These are phyloP conservation scores for Fusarium coffeatum DNA, from an alignment of 2,329 filamentous ascomycete species.

Conservation along the genomic window DNA sequence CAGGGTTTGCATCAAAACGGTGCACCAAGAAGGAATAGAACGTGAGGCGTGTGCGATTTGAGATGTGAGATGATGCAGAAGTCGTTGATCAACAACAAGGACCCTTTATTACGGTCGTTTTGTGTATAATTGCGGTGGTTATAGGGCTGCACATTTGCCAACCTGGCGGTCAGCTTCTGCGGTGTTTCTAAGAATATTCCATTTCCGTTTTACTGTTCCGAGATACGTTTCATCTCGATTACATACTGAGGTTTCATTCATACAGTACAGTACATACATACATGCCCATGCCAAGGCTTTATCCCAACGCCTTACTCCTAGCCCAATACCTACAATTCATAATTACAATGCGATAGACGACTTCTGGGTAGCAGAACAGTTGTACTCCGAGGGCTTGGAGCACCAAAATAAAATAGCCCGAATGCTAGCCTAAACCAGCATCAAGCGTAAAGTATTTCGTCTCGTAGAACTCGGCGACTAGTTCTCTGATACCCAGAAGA, in stretches of 20 bases:
- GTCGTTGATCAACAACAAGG: background rate
- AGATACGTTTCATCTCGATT: conserved; percentile 7
- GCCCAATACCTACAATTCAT: conserved; percentile 21
- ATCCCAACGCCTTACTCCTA: conserved; percentile 41
- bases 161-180: conserved; percentile 21
- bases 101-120: conserved; percentile 7
- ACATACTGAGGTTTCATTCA: background rate
- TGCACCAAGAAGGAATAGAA: conserved; percentile 14
- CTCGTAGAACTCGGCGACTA: background rate
- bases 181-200: conserved; percentile 34
- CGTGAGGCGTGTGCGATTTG: background rate
- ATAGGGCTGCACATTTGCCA: conserved; percentile 5
- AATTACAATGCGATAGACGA: conserved; percentile 16
- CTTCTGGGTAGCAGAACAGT: background rate
- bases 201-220: conserved; percentile 4
- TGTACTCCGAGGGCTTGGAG: background rate
- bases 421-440: background rate
- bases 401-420: background rate
- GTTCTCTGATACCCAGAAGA: too few relatives aligned
- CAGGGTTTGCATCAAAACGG: conserved; percentile 16
- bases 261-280: conserved; percentile 2
- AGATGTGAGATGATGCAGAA: conserved; percentile 16
- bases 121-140: background rate
- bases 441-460: background rate
- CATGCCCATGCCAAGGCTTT: conserved; percentile 9